Conservation (phyloP, 2,329 filamentous ascomycete species). For the Penicillium nordicum region DNA sequence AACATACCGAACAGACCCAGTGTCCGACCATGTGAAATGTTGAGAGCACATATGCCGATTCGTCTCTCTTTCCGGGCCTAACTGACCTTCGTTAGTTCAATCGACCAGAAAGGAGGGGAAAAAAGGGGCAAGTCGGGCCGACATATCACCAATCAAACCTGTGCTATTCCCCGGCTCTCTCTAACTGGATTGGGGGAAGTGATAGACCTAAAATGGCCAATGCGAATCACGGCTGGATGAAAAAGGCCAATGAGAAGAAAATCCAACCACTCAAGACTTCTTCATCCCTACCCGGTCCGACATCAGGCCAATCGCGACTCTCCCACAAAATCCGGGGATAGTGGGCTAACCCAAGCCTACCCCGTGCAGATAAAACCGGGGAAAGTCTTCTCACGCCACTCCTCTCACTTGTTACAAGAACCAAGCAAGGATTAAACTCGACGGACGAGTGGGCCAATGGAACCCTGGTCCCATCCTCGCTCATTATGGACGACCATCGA, state of each 20-base stretch:
- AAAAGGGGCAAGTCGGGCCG: constrained; percentile 1
- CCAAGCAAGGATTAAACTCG: not conserved
- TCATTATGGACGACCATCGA: not conserved
- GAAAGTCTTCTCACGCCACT: constrained; percentile 1
- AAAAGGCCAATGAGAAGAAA: not conserved
- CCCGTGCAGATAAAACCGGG: constrained; percentile 1
- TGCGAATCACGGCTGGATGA: not conserved
- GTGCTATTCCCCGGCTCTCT: not conserved
- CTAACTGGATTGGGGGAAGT: not conserved
- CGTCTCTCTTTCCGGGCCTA: not conserved
- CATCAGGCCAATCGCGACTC: not conserved
- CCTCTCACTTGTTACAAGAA: not conserved
- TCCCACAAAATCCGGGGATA: constrained; percentile 1
- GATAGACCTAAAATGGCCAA: not conserved
- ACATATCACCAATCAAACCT: not conserved
- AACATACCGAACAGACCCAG: not conserved
- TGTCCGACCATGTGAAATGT: not conserved
- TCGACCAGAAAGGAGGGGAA: not conserved
- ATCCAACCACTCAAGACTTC: too few species aligned
- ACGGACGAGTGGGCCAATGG: constrained; percentile 2
- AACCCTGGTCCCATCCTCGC: not conserved
- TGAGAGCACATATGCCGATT: not conserved
- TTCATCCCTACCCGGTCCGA: not conserved
- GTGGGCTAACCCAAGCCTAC: not conserved
- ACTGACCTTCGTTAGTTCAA: not conserved